phyloP scores from a whole-genome alignment of 2,329 filamentous ascomycete genomes.

The Talaromyces albobiverticillius region DNA sequence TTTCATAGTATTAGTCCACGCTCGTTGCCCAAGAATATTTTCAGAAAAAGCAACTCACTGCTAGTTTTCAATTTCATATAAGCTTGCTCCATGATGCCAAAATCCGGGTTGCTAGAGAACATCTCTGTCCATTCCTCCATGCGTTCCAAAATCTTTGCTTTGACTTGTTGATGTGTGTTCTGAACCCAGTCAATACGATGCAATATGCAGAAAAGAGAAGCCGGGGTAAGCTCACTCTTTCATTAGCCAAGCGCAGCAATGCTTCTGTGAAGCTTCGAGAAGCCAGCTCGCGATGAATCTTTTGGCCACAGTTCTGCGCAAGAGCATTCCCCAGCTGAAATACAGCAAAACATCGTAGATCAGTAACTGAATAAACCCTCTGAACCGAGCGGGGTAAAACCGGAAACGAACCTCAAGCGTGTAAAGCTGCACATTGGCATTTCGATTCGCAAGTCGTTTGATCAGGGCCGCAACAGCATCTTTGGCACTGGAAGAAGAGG shows the following conservation, averaged over 20 bases:
- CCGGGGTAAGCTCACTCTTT: conserved; percentile 55
- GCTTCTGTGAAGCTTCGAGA: conserved; percentile 94
- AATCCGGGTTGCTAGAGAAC: conserved; percentile 83
- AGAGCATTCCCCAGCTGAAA: conserved; percentile 78
- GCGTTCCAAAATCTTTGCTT: conserved; percentile 92
- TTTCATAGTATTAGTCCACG: conserved; percentile 31
- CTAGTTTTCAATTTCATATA: conserved; percentile 80
- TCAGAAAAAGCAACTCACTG: conserved; percentile 43
- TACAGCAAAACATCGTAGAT: not conserved
- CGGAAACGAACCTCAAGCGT: conserved; percentile 68
- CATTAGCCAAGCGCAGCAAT: conserved; percentile 82
- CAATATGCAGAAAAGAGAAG: not conserved
- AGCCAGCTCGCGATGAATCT: conserved; percentile 84
- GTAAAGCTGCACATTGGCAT: conserved; percentile 94
- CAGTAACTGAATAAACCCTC: not conserved
- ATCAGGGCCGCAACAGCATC: conserved; percentile 88
- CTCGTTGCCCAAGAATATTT: not conserved
- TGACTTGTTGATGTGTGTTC: conserved; percentile 95
- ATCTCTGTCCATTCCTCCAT: conserved; percentile 97
- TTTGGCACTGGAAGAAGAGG: conserved; percentile 55
- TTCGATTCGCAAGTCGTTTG: conserved; percentile 85
- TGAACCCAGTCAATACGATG: conserved; percentile 23
- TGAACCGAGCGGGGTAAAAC: not conserved
- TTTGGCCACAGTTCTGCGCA: conserved; percentile 84
- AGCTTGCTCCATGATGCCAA: conserved; percentile 96